These are phyloP conservation scores for Daldinia concentrica DNA, from an alignment of 495 filamentous ascomycete species.

Conservation along the genomic window DNA sequence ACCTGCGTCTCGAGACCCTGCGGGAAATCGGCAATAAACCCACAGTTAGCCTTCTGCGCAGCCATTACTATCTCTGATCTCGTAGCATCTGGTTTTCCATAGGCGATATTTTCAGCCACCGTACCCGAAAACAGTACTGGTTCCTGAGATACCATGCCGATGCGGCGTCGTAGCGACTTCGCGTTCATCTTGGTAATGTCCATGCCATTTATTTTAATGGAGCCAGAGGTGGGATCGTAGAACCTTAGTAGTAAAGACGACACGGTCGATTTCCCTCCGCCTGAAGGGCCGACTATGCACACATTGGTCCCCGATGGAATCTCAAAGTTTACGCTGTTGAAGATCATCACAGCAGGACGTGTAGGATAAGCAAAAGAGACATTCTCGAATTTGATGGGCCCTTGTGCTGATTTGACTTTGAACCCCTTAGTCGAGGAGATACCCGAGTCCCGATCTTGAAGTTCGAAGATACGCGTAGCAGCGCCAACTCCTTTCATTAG, in stretches of 20 bases:
- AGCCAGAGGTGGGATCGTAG: constrained; percentile 82
- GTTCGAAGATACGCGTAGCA: constrained; percentile 91
- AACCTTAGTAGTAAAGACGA: constrained; percentile 88
- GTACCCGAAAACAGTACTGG: constrained; percentile 95
- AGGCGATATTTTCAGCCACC: constrained; percentile 96
- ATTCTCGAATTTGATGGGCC: constrained; percentile 85
- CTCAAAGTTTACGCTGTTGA: constrained; percentile 85
- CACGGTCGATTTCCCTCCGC: constrained; percentile 95
- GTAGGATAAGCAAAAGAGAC: constrained; percentile 91
- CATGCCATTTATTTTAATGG: constrained; percentile 82
- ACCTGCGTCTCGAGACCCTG: constrained; percentile 95
- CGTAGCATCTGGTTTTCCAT: constrained; percentile 83
- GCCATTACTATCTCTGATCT: constrained; percentile 84
- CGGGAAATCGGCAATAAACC: constrained; percentile 95
- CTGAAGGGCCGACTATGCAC: constrained; percentile 94
- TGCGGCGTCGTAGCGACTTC: constrained; percentile 91
- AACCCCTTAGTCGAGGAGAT: constrained; percentile 84
- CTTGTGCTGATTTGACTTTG: constrained; percentile 81
- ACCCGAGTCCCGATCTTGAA: constrained; percentile 89
- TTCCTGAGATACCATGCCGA: constrained; percentile 94
- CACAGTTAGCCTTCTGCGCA: constrained; percentile 93
- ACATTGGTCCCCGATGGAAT: constrained; percentile 94
- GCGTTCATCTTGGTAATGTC: constrained; percentile 90
- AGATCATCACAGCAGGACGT: constrained; percentile 88
- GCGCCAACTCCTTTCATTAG: constrained; percentile 99